Percentiles rank a stretch among this genome's conserved stretches.
Conservation (phyloP, 495 filamentous ascomycete genomes). For the Podospora pseudopauciseta region DNA sequence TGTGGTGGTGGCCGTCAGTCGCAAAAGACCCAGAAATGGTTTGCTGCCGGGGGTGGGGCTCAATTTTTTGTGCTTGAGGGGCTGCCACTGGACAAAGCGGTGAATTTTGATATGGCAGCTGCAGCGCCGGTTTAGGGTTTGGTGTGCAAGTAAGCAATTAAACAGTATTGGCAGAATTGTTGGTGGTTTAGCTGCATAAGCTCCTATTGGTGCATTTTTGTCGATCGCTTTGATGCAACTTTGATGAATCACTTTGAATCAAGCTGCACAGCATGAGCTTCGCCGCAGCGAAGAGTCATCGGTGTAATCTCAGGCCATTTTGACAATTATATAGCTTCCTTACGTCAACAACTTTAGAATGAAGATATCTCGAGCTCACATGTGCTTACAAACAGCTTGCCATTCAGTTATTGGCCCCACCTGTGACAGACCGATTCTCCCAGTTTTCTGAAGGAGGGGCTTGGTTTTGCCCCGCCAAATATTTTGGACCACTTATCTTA, state of each 20-base stretch:
- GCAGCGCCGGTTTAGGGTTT: constrained; percentile 30
- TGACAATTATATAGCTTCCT: background rate
- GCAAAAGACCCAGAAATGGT: constrained; percentile 31
- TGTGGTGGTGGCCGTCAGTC: constrained; percentile 23
- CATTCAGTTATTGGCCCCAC: background rate
- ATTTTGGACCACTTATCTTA: constrained; percentile 1
- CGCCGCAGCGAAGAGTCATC: background rate
- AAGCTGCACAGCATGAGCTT: background rate
- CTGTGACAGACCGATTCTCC: background rate
- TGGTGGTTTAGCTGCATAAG: background rate
- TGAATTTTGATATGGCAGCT: constrained; percentile 19
- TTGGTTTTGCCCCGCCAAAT: constrained; percentile 16
- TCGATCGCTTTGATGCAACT: background rate
- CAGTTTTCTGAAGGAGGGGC: background rate
- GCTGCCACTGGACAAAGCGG: constrained; percentile 14
- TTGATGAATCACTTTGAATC: constrained; percentile 4
- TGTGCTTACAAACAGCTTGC: background rate
- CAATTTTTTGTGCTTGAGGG: constrained; percentile 34
- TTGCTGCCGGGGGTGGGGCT: constrained; percentile 29
- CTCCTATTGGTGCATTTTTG: constrained; percentile 3
- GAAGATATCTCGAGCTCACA: background rate
- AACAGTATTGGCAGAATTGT: constrained; percentile 1
- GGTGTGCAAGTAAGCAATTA: constrained; percentile 14
- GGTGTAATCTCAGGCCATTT: constrained; percentile 1
- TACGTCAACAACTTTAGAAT: background rate